Evolutionary conservation across 768 basidiomycete species (phyloP), one percentile per base, ranked within the genome.

Genomic region (Kwoniella heveanensis): DNA sequence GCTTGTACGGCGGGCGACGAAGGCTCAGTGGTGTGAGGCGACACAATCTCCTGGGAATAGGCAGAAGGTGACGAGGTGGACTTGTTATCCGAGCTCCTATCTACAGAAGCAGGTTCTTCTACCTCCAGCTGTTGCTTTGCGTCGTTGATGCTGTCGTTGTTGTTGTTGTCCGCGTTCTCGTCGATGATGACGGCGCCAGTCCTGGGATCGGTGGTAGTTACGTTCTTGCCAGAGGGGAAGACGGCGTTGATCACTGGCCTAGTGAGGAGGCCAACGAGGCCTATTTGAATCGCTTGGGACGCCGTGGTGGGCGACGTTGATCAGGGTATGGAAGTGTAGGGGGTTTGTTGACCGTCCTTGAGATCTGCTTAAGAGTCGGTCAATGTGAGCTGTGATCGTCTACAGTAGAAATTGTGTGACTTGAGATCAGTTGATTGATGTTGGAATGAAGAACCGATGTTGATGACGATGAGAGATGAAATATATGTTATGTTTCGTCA

Each of bases 211-310:
- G 46, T 24, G 21, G 57, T 36, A 19, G 66, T 47, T 7, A 63
- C 49, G 27, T 57, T 37, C 29, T 48, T 55, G 44, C 67, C 70
- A 1, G 66, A 65, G 10, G 72, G 69, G 52, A 77, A 79, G 57
- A 78, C 71, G 36, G 78, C 66, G 57, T 74, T 67, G 59, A 79
- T 69, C 62, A 79, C 75, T 32, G 78, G 78, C 47, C 74, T 51
- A 17, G 73, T 70, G 39, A 77, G 67, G 15, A 77, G 75, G 67
- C 75, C 78, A 39, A 77, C 71, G 51, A 77, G 70, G 59, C 77
- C 78, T 50, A 79, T 70, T 62, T 77, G 72, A 25, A 79, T 59
- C 21, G 72, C 69, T 73, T 72, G 63, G 51, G 76, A 67, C 54
- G 77, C 70, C 72, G 71, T 74, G 57, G 64, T 74, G 71, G 64